A percentile compares a stretch with the other conserved stretches of the same genome.
These are phyloP conservation scores for Gymnopus androsaceus DNA, from an alignment of 1,284 basidiomycete genomes.

Conservation along the genomic window DNA sequence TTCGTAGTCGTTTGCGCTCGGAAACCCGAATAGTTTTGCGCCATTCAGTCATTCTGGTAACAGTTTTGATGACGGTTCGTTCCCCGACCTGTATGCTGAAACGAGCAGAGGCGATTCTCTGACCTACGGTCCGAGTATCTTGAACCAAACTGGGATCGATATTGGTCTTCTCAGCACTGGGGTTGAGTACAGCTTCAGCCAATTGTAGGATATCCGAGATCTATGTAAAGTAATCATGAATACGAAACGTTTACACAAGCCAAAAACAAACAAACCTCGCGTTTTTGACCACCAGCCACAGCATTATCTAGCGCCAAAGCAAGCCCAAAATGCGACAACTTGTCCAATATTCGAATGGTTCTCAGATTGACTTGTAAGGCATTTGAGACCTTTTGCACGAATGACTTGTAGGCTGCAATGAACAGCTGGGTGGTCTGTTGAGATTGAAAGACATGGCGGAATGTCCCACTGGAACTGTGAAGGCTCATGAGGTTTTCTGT, in stretches of 20 bases:
- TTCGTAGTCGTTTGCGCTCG: slow-evolving; percentile 70
- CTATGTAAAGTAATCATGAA: slow-evolving; percentile 32
- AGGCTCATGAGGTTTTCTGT: slow-evolving; percentile 68
- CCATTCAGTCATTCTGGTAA: slow-evolving; percentile 68
- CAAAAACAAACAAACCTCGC: slow-evolving; percentile 63
- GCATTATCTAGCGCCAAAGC: slow-evolving; percentile 64
- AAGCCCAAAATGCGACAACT: slow-evolving; percentile 65
- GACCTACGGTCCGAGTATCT: slow-evolving; percentile 50
- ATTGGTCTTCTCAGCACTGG: slow-evolving; percentile 44
- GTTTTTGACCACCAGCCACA: slow-evolving; percentile 62
- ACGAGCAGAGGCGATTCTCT: slow-evolving; percentile 53
- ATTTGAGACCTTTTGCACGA: slow-evolving; percentile 45
- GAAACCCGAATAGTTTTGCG: slow-evolving; percentile 62
- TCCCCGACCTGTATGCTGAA: slow-evolving; percentile 66
- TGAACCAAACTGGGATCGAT: slow-evolving; percentile 55
- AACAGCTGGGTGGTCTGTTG: slow-evolving; percentile 67
- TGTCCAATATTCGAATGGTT: slow-evolving; percentile 59
- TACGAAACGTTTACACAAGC: not conserved
- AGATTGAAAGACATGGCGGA: slow-evolving; percentile 71
- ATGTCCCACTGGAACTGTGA: slow-evolving; percentile 60
- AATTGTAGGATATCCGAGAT: slow-evolving; percentile 58
- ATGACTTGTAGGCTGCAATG: slow-evolving; percentile 61
- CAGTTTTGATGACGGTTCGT: slow-evolving; percentile 60
- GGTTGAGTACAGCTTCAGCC: slow-evolving; percentile 55
- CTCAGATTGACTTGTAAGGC: slow-evolving; percentile 43